Percentiles rank a stretch among this genome's conserved stretches.
Conservation (phyloP, 352 stramenopile genomes). For the Blastocystis sp. region DNA sequence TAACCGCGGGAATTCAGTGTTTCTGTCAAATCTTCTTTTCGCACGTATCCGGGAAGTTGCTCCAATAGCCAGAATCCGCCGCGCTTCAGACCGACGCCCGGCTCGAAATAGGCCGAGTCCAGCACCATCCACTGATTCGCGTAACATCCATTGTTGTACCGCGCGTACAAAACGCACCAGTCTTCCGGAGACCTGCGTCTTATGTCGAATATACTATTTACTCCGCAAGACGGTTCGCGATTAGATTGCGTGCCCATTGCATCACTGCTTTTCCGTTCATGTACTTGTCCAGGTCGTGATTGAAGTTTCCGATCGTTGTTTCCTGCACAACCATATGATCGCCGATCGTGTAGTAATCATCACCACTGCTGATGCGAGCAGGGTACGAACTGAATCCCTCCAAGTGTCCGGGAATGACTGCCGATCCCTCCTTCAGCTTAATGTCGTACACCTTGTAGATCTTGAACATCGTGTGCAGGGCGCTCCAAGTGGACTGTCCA, state of each 20-base stretch:
- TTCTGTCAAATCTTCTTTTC: slow-evolving; percentile 63
- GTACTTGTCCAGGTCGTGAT: slow-evolving; percentile 62
- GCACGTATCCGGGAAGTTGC: slow-evolving; percentile 64
- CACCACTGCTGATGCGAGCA: slow-evolving; percentile 65
- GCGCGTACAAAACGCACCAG: slow-evolving; percentile 64
- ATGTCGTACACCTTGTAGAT: slow-evolving; percentile 70
- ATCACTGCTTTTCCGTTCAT: slow-evolving; percentile 64
- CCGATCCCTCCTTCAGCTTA: neutral
- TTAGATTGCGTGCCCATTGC: slow-evolving; percentile 61
- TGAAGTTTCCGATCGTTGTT: slow-evolving; percentile 60
- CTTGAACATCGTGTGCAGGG: slow-evolving; percentile 66
- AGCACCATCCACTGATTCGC: slow-evolving; percentile 71
- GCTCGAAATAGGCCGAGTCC: slow-evolving; percentile 64
- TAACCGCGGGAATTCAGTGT: slow-evolving; percentile 64
- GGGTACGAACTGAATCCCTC: slow-evolving; percentile 66
- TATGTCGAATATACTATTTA: neutral
- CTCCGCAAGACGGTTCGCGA: slow-evolving; percentile 45
- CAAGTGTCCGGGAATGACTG: slow-evolving; percentile 58
- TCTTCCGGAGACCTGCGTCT: slow-evolving; percentile 26
- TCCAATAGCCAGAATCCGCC: slow-evolving; percentile 65
- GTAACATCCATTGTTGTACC: slow-evolving; percentile 69
- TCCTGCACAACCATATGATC: slow-evolving; percentile 64
- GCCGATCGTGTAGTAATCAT: slow-evolving; percentile 68
- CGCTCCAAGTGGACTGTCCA: slow-evolving; percentile 67
- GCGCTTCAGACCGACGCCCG: slow-evolving; percentile 61